Base-by-base conservation (phyloP, 2,329 filamentous ascomycete species). In the Fusarium transvaalense region DNA sequence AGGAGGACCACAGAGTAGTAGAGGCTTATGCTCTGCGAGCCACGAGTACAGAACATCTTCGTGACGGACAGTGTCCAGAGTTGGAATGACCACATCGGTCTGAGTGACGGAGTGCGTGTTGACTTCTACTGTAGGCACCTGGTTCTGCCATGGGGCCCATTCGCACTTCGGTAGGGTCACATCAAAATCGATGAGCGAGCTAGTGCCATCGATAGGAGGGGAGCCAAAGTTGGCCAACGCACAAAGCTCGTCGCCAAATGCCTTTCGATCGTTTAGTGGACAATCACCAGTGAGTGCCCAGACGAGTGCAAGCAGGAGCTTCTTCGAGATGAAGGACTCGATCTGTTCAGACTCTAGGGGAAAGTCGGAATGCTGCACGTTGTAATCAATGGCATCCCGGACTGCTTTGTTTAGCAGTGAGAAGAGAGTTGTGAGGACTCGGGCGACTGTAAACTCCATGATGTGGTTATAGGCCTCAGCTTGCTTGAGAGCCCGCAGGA, bases 1-100 rank as follows among this genome's bases (percentile, higher is more conserved):
- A 61, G 96, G 96, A 77, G 96, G 97, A 79, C 96, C 97, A 78
- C 96, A 99, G 17, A 99, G 91, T 53, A 99, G 84, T 19, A 99
- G 85, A 14, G 97, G 96, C 82, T 99, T 99, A 78, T 99, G 96
- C 79, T 99, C 96, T 17, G 97, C 96, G 43, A 99, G 88, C 96
- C 96, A 99, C 5, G 97, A 99, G 83, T 99, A 99, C 17, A 99
- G 86, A n/a, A 99, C 93, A 80, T 98, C 96, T 79, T 99, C 96
- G 74, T 99, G 96, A 31, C 96, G 93, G 43, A 99, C 92, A 29
- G 97, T 99, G 78, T 99, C 96, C 50, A 99, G 84, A 0, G 96
- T 99, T 2, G 96, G 97, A 75, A 99, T 99, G 65, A 99, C 96
- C 39, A 98, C 93, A 79, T 99, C 97, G 2, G 97, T 99, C 78